phyloP scores from a whole-genome alignment of 2,329 filamentous ascomycete species.

The Colletotrichum sublineola region DNA sequence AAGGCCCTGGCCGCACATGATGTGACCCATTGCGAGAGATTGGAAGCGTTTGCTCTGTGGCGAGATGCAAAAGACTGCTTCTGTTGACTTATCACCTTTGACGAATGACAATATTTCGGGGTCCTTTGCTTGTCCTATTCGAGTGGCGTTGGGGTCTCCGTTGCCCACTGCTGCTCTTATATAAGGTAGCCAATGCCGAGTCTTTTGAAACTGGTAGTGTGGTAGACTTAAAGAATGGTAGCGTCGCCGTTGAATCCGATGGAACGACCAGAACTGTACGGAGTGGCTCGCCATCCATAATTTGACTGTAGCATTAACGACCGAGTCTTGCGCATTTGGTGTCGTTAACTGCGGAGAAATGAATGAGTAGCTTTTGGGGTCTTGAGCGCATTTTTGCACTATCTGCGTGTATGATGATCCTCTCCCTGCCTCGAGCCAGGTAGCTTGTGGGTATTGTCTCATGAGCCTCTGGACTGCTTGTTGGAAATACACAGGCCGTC shows the following conservation, averaged over 20 bases:
- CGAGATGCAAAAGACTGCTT: constrained; percentile 2
- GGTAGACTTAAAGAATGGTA: constrained; percentile 45
- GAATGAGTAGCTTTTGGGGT: background rate
- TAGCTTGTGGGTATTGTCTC: constrained; percentile 41
- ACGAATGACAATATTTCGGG: constrained; percentile 2
- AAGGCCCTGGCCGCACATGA: constrained; percentile 15
- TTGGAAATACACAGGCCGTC: constrained; percentile 52
- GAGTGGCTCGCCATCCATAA: constrained; percentile 44
- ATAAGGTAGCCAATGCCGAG: constrained; percentile 46
- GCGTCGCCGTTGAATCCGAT: constrained; percentile 36
- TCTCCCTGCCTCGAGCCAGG: constrained; percentile 53
- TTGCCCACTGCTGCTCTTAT: background rate
- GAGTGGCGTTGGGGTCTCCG: fast-evolving
- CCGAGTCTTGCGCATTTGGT: constrained; percentile 3
- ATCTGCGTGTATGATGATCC: constrained; percentile 52
- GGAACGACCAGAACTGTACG: constrained; percentile 46
- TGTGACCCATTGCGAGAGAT: background rate
- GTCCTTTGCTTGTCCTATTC: no score
- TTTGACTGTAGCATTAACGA: constrained; percentile 26
- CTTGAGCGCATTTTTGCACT: constrained; percentile 35
- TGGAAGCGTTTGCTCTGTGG: constrained; percentile 14
- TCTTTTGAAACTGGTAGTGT: constrained; percentile 49
- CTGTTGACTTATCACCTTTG: background rate
- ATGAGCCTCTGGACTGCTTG: constrained; percentile 48
- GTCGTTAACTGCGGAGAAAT: constrained; percentile 36